phyloP scores from a whole-genome alignment of 805 yeast species.

The Myxozyma melibiosi region DNA sequence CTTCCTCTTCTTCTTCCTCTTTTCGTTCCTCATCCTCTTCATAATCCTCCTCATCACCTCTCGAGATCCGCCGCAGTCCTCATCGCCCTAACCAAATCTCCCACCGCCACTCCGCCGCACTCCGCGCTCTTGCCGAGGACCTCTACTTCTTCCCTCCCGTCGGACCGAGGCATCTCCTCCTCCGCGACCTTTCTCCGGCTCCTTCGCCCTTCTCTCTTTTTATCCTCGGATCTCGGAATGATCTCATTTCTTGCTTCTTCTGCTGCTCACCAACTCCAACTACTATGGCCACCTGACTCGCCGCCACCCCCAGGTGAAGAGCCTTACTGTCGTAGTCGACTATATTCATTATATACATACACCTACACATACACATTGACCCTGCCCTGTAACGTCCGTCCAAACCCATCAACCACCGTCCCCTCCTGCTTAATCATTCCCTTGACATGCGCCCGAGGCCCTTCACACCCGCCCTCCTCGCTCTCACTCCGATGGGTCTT shows the following conservation, averaged over 20 bases:
- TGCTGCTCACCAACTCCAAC: too few relatives aligned
- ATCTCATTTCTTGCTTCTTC: too few relatives aligned
- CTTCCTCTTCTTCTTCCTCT: neutral
- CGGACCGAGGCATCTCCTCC: conserved; percentile 5
- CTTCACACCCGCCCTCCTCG: conserved; percentile 3
- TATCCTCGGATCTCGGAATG: too few relatives aligned
- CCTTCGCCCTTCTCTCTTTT: too few relatives aligned
- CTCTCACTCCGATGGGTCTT: conserved; percentile 26
- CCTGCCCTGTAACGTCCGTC: neutral
- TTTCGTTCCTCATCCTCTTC: neutral
- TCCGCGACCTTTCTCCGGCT: too few relatives aligned
- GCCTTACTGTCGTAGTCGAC: neutral
- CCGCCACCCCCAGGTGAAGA: too few relatives aligned
- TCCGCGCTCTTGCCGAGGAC: conserved; percentile 1
- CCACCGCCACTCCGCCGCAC: neutral
- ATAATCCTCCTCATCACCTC: too few relatives aligned
- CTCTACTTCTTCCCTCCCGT: neutral
- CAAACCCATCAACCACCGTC: neutral
- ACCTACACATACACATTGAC: neutral
- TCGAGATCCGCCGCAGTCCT: neutral
- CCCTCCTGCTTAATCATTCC: neutral
- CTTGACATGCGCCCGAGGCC: neutral
- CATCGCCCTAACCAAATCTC: neutral
- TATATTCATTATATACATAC: neutral
- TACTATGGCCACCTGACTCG: neutral